A percentile compares a stretch with the other conserved stretches of the same genome.
These are phyloP conservation scores for Ascochyta koolunga DNA, from an alignment of 2,329 filamentous ascomycete genomes.

Conservation along the genomic window DNA sequence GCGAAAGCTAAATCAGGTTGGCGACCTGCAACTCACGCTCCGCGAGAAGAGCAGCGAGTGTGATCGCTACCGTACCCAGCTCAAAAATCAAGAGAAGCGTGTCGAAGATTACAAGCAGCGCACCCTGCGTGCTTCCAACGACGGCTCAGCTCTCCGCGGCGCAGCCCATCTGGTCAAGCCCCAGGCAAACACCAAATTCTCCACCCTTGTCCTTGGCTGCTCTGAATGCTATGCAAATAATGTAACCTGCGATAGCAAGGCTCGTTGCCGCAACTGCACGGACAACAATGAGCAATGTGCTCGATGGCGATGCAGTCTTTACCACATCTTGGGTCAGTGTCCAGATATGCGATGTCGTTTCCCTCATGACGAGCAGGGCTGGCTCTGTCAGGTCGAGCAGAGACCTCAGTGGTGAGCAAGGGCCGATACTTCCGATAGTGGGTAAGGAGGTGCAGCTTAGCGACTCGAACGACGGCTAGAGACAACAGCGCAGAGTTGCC, in stretches of 20 bases:
- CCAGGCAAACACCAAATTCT: conserved; percentile 21
- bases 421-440: too few relatives aligned
- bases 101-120: conserved; percentile 9
- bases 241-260: conserved; percentile 28
- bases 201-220: conserved; percentile 30
- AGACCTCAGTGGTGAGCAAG: conserved; percentile 5
- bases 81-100: conserved; percentile 10
- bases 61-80: conserved; percentile 26
- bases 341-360: conserved; percentile 28
- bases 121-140: conserved; percentile 17
- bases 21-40: conserved; percentile 20
- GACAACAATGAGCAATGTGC: conserved; percentile 26
- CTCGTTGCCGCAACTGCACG: conserved; percentile 32
- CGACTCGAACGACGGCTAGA: too few relatives aligned
- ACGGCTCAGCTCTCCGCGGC: conserved; percentile 26
- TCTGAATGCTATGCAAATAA: conserved; percentile 38
- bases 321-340: conserved; percentile 33
- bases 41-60: conserved; percentile 27
- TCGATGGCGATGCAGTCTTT: conserved; percentile 38
- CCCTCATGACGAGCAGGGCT: conserved; percentile 20
- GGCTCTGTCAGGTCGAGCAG: not conserved
- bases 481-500: too few relatives aligned
- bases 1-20: conserved; percentile 4
- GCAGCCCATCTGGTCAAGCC: conserved; percentile 36
- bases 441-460: too few relatives aligned